These are phyloP conservation scores for Candida adriatica DNA, from an alignment of 805 yeast genomes.

Conservation along the genomic window DNA sequence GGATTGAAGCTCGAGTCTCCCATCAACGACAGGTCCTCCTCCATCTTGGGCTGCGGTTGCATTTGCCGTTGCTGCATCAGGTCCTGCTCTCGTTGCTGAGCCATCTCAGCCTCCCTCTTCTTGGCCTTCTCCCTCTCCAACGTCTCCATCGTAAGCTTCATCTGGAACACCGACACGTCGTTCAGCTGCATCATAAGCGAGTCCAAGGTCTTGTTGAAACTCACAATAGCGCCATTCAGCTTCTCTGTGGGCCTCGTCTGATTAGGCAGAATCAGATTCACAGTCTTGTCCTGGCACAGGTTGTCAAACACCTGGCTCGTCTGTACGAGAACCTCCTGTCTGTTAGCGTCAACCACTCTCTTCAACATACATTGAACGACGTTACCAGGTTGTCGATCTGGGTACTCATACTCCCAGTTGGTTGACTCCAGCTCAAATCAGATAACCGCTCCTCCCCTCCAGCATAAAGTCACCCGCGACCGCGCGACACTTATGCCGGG, in stretches of 20 bases:
- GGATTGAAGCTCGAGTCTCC: constrained; percentile 8
- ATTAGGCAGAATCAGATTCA: constrained; percentile 19
- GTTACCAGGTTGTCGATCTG: constrained; percentile 11
- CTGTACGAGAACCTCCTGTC: constrained; percentile 22
- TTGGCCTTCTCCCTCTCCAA: constrained; percentile 12
- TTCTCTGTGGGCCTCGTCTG: constrained; percentile 6
- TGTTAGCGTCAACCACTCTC: background rate
- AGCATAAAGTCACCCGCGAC: constrained; percentile 1
- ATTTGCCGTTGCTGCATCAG: constrained; percentile 1
- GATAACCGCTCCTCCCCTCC: too few species aligned
- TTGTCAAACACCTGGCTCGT: constrained; percentile 20
- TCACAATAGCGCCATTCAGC: constrained; percentile 13
- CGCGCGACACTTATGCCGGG: constrained; percentile 1
- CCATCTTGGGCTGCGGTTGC: constrained; percentile 1
- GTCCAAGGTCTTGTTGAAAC: constrained; percentile 18
- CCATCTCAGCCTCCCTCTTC: constrained; percentile 2
- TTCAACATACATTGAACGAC: constrained; percentile 10
- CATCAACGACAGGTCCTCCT: background rate
- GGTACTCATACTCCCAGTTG: constrained; percentile 5
- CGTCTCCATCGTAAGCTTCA: constrained; percentile 13
- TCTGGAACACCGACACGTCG: constrained; percentile 16
- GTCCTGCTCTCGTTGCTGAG: too few species aligned
- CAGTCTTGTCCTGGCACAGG: constrained; percentile 15
- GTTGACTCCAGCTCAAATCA: background rate
- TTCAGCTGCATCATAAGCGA: constrained; percentile 19